Conservation (phyloP, 257 asterid genomes). For the Rehmannia glutinosa region DNA sequence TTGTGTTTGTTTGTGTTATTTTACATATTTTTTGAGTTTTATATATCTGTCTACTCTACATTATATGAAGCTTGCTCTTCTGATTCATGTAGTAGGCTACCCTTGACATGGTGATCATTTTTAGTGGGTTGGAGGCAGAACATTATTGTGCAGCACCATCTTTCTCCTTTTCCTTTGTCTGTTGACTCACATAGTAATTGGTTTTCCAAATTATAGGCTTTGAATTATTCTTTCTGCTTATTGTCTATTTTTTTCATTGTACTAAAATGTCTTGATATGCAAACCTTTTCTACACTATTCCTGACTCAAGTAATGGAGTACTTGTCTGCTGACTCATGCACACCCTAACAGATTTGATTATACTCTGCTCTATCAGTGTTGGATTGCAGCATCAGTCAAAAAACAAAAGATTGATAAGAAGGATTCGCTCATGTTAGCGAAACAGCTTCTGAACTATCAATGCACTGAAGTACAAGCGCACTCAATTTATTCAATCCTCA, state of each 20-base stretch:
- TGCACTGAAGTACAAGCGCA: conserved; percentile 57
- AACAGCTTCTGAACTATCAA: conserved; percentile 42
- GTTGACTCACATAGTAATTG: not conserved
- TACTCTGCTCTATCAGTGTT: conserved; percentile 46
- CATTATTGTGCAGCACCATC: not conserved
- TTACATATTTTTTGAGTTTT: too few relatives aligned
- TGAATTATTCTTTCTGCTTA: not conserved
- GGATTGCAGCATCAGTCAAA: conserved; percentile 55
- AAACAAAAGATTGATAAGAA: conserved; percentile 49
- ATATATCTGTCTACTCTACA: too few relatives aligned
- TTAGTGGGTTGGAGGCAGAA: not conserved
- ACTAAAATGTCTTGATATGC: not conserved
- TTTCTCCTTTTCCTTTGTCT: conserved; percentile 2
- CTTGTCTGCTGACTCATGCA: conserved; percentile 13
- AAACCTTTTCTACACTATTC: conserved; percentile 1
- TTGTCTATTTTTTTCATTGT: not conserved
- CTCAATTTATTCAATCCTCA: conserved; percentile 44
- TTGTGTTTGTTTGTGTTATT: too few relatives aligned
- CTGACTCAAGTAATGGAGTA: not conserved
- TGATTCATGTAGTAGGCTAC: not conserved
- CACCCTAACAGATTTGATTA: conserved; percentile 9
- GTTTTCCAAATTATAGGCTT: not conserved
- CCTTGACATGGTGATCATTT: not conserved
- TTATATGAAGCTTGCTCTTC: not conserved
- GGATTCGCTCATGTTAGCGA: conserved; percentile 38